Conservation (phyloP, 2,329 filamentous ascomycete species). For the Alternaria solani region DNA sequence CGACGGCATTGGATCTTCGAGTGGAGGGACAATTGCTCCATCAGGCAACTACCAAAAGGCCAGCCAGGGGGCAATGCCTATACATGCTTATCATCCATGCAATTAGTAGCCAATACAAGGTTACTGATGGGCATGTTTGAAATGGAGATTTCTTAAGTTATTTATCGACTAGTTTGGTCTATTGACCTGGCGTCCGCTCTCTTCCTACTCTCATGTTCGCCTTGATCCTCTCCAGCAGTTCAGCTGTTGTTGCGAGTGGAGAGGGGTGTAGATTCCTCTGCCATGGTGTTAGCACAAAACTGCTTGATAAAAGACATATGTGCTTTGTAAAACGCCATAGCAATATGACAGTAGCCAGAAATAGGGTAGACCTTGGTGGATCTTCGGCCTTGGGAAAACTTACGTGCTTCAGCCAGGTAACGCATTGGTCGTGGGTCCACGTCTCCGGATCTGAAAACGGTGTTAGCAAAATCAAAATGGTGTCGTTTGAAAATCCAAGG, state of each 20-base stretch:
- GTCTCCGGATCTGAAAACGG: constrained; percentile 63
- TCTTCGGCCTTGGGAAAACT: constrained; percentile 47
- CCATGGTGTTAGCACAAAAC: not conserved
- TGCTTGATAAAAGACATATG: not conserved
- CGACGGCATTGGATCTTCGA: not conserved
- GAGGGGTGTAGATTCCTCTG: constrained; percentile 71
- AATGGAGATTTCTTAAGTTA: not conserved
- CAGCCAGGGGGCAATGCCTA: not conserved
- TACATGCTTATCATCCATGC: not conserved
- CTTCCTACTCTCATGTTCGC: constrained; percentile 66
- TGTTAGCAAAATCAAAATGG: not conserved
- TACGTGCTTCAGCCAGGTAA: constrained; percentile 82
- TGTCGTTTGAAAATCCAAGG: not conserved
- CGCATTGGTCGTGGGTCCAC: constrained; percentile 84
- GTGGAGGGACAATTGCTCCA: not conserved
- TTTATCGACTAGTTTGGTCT: not conserved
- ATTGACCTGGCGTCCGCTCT: constrained; percentile 20
- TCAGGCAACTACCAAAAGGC: not conserved
- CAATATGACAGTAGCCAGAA: not conserved
- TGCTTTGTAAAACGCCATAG: not conserved
- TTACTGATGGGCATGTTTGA: not conserved
- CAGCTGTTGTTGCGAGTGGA: constrained; percentile 65
- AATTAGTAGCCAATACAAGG: not conserved
- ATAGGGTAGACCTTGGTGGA: not conserved
- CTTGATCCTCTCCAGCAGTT: constrained; percentile 73